Evolutionary conservation across 768 basidiomycete genomes (phyloP).

Genomic region (Amanita rubescens): DNA sequence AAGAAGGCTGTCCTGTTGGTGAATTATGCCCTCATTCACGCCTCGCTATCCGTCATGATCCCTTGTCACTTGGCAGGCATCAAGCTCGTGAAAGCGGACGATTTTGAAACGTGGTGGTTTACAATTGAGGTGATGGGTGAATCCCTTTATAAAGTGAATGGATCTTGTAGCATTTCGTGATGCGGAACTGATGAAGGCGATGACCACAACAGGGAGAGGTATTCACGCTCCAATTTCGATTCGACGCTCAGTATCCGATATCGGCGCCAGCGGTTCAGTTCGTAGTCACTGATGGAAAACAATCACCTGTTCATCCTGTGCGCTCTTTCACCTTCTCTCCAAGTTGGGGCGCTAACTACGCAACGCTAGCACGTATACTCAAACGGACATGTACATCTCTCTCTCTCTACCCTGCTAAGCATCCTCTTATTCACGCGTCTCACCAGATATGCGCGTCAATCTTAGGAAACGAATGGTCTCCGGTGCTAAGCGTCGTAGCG

Average conservation of each 20-base stretch:
- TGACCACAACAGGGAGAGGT: slow-evolving; percentile 52
- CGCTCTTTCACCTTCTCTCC: slow-evolving; percentile 21
- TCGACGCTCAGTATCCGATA: slow-evolving; percentile 79
- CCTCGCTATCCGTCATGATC: too few relatives aligned
- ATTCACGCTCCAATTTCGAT: slow-evolving; percentile 75
- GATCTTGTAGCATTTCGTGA: slow-evolving; percentile 4
- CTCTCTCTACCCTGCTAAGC: neutral
- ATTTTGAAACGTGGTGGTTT: slow-evolving; percentile 73
- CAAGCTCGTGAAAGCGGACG: slow-evolving; percentile 62
- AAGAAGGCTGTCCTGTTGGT: slow-evolving; percentile 7
- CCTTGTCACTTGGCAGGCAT: slow-evolving; percentile 43
- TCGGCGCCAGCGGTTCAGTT: slow-evolving; percentile 86
- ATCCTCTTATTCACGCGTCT: too few relatives aligned
- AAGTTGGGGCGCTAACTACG: neutral
- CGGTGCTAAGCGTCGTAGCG: slow-evolving; percentile 74
- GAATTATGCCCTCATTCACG: neutral
- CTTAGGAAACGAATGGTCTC: slow-evolving; percentile 85
- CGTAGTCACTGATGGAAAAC: slow-evolving; percentile 52
- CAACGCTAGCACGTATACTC: slow-evolving; percentile 69
- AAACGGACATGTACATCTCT: slow-evolving; percentile 65
- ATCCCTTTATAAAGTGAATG: slow-evolving; percentile 66
- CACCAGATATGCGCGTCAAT: slow-evolving; percentile 83
- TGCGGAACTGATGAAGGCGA: neutral
- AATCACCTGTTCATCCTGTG: slow-evolving; percentile 78
- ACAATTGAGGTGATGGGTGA: slow-evolving; percentile 82